Conservation (phyloP, 2,329 filamentous ascomycete genomes). For the Trichoderma breve region DNA sequence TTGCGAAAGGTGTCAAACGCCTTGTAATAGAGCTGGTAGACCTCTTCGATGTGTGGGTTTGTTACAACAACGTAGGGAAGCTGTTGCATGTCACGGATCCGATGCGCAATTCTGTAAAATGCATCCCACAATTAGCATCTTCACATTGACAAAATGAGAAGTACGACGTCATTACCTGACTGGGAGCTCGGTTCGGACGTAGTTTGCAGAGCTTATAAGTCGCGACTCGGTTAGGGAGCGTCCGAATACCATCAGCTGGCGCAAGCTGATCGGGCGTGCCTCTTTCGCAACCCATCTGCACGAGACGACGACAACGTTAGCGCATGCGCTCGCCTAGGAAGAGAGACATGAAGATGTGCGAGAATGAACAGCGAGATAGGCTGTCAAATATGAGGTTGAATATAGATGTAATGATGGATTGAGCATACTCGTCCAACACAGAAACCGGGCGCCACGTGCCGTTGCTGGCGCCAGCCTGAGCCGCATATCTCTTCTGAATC, state of each 20-base stretch:
- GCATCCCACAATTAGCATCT: neutral
- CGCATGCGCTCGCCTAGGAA: neutral
- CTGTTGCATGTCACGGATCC: constrained; percentile 94
- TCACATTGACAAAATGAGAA: neutral
- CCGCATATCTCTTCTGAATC: constrained; percentile 25
- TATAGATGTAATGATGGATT: neutral
- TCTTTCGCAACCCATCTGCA: constrained; percentile 87
- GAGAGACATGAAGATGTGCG: neutral
- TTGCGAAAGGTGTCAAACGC: constrained; percentile 92
- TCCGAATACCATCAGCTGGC: constrained; percentile 96
- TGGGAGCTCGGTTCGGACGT: constrained; percentile 83
- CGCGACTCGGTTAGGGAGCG: constrained; percentile 87
- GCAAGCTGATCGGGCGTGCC: constrained; percentile 90
- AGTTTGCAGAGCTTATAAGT: constrained; percentile 92
- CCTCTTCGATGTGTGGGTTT: constrained; percentile 90
- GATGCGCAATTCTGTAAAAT: constrained; percentile 72
- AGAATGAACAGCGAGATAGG: neutral
- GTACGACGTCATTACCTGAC: constrained; percentile 26
- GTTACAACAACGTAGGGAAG: constrained; percentile 93
- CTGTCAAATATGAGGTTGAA: neutral
- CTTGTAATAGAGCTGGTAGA: constrained; percentile 94
- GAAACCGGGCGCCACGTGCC: constrained; percentile 61
- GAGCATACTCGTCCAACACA: constrained; percentile 60
- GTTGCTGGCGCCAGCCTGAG: constrained; percentile 29
- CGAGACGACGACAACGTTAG: neutral